A percentile compares a stretch with the other conserved stretches of the same genome.
Evolutionary conservation across 441 rosid genomes (phyloP).

Genomic region (Erysimum cheiri): DNA sequence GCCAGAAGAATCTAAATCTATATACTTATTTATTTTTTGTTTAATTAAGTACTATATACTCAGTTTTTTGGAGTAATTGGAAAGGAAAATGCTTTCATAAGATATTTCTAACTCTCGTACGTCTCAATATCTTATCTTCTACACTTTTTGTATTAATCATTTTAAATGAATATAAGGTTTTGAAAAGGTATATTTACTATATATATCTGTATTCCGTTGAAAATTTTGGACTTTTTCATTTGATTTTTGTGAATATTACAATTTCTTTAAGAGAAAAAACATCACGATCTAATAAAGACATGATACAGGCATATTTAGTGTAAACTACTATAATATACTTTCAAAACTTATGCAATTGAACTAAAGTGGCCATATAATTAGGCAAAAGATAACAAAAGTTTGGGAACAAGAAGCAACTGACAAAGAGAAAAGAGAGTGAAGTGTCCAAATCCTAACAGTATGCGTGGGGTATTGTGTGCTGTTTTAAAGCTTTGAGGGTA

Average conservation of each 20-base stretch:
- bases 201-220: no score
- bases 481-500: slow-evolving; percentile 27
- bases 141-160: neutral
- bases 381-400: slow-evolving; percentile 44
- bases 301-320: neutral
- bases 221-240: neutral
- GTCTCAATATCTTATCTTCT: neutral
- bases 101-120: no score
- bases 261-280: neutral
- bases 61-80: no score
- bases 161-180: neutral
- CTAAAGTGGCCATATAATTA: slow-evolving; percentile 30
- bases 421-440: slow-evolving; percentile 35
- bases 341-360: neutral
- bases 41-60: neutral
- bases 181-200: neutral
- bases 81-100: neutral
- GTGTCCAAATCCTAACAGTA: slow-evolving; percentile 22
- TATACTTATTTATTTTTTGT: neutral
- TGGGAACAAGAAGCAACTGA: slow-evolving; percentile 41
- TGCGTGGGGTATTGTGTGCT: slow-evolving; percentile 34
- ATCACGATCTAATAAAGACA: neutral
- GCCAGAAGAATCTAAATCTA: neutral
- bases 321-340: slow-evolving; percentile 13
- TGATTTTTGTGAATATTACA: neutral